Evolutionary conservation across 768 basidiomycete species (phyloP).

Genomic region (Lactarius quietus): DNA sequence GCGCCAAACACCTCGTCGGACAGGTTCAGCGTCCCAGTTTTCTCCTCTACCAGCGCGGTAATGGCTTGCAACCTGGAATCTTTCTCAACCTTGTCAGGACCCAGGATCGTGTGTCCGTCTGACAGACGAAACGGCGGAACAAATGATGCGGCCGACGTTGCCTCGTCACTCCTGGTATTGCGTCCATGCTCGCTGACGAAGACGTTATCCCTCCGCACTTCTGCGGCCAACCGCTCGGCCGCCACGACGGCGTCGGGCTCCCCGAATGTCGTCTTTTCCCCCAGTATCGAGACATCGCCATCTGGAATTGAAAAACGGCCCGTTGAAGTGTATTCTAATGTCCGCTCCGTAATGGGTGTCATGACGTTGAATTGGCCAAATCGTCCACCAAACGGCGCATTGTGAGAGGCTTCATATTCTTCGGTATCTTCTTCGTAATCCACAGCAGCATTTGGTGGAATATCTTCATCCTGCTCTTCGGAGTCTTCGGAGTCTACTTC

Average conservation of each 20-base stretch:
- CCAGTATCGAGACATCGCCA: constrained; percentile 28
- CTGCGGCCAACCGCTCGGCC: constrained; percentile 52
- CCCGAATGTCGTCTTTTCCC: constrained; percentile 25
- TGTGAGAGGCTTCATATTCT: constrained; percentile 29
- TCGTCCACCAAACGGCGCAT: constrained; percentile 62
- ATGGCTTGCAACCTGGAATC: constrained; percentile 16
- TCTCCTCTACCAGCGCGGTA: constrained; percentile 46
- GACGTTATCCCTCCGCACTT: constrained; percentile 31
- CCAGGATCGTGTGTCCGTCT: constrained; percentile 16
- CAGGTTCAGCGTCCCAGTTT: constrained; percentile 61
- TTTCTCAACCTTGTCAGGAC: constrained; percentile 22
- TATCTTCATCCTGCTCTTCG: constrained; percentile 27
- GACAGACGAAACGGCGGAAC: constrained; percentile 17
- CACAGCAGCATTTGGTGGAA: not conserved
- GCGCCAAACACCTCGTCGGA: constrained; percentile 58
- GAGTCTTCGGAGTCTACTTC: constrained; percentile 30
- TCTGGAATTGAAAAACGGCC: constrained; percentile 42
- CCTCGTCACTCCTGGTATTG: constrained; percentile 27
- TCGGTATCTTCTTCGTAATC: constrained; percentile 26
- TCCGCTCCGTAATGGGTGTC: constrained; percentile 97
- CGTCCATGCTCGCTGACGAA: constrained; percentile 18
- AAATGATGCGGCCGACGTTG: constrained; percentile 10
- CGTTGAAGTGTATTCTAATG: constrained; percentile 75
- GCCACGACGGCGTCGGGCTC: constrained; percentile 45
- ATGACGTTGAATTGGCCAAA: constrained; percentile 86